phyloP scores from a whole-genome alignment of 176 grass and related monocot genomes.

The Triticum turgidum region DNA sequence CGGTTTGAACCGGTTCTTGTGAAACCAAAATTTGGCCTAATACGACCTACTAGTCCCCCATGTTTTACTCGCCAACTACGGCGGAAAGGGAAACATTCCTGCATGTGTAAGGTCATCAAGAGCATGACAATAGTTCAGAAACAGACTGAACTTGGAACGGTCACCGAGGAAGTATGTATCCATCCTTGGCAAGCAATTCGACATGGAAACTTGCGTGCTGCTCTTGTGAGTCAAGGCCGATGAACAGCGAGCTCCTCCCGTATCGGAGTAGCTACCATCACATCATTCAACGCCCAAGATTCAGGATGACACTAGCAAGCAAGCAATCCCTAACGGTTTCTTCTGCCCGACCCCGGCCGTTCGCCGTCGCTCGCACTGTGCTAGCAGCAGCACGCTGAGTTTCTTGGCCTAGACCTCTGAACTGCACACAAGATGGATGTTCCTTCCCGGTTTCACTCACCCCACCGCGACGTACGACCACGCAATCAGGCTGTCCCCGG shows the following conservation, averaged over 20 bases:
- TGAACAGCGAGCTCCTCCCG: neutral
- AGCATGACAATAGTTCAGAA: neutral
- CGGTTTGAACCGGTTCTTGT: neutral
- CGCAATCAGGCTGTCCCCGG: conserved; percentile 12
- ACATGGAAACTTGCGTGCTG: neutral
- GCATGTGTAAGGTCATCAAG: neutral
- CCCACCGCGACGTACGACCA: conserved; percentile 17
- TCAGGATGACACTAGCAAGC: neutral
- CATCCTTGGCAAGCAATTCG: neutral
- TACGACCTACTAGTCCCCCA: neutral
- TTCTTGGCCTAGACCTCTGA: neutral
- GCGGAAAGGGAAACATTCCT: neutral
- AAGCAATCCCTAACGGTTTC: neutral
- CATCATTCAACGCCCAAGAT: neutral
- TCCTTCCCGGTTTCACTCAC: conserved; percentile 5
- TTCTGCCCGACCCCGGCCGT: neutral
- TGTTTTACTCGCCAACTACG: conserved; percentile 1
- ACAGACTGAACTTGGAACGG: neutral
- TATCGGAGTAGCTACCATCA: neutral
- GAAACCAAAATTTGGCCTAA: neutral
- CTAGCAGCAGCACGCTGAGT: too few species aligned
- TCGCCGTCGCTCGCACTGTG: neutral
- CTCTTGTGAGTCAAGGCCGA: neutral
- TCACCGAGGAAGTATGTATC: neutral
- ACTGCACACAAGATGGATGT: neutral